phyloP scores from a whole-genome alignment of 1,284 basidiomycete genomes.

The Anthracocystis panici-leucophaei region DNA sequence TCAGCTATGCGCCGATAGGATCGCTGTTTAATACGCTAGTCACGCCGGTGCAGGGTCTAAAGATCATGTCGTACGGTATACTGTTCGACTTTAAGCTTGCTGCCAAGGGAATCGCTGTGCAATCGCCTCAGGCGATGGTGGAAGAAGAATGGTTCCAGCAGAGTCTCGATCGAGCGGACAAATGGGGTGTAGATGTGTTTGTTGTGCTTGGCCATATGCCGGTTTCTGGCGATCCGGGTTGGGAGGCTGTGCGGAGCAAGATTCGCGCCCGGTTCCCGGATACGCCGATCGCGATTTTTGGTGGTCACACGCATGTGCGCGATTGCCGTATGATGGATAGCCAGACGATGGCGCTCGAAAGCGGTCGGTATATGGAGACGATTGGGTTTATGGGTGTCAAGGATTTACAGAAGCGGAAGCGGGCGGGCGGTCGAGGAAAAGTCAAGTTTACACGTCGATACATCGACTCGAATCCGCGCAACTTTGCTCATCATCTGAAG shows the following conservation, averaged over 20 bases:
- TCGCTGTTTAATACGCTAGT: slow-evolving; percentile 53
- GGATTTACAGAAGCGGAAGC: slow-evolving; percentile 38
- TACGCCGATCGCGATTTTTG: slow-evolving; percentile 61
- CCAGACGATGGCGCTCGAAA: slow-evolving; percentile 62
- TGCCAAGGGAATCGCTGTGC: slow-evolving; percentile 55
- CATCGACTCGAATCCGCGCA: slow-evolving; percentile 72
- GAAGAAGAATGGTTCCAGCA: slow-evolving; percentile 65
- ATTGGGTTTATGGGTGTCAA: slow-evolving; percentile 54
- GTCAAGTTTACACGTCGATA: slow-evolving; percentile 71
- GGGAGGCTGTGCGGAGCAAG: slow-evolving; percentile 57
- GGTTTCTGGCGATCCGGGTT: slow-evolving; percentile 59
- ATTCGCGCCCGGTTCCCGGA: slow-evolving; percentile 62
- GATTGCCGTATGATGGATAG: slow-evolving; percentile 64
- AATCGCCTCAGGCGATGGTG: slow-evolving; percentile 61
- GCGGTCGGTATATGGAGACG: slow-evolving; percentile 64
- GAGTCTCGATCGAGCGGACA: slow-evolving; percentile 49
- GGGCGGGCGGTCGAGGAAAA: slow-evolving; percentile 43
- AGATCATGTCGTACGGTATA: slow-evolving; percentile 65
- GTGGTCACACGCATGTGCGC: slow-evolving; percentile 67
- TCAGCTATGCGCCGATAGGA: slow-evolving; percentile 55
- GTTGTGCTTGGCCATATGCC: slow-evolving; percentile 67
- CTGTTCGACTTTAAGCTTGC: slow-evolving; percentile 64
- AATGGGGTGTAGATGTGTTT: slow-evolving; percentile 62
- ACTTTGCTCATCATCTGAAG: slow-evolving; percentile 62
- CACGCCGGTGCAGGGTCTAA: slow-evolving; percentile 55